These are phyloP conservation scores for Hydrangea macrophylla DNA, from an alignment of 148 eudicot genomes.

Conservation along the genomic window DNA sequence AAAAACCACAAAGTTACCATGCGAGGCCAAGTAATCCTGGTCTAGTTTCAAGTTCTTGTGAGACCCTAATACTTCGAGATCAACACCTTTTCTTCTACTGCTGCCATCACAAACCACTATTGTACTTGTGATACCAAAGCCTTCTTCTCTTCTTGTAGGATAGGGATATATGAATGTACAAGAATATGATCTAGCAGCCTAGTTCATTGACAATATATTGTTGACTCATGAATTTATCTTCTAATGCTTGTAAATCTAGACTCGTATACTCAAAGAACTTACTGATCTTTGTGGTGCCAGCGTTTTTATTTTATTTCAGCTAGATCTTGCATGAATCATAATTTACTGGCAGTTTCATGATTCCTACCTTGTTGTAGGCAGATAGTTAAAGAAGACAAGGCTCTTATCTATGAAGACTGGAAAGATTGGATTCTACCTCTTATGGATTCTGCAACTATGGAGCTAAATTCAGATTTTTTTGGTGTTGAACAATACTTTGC, in stretches of 20 bases:
- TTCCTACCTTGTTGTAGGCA: conserved; percentile 42
- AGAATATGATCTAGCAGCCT: background rate
- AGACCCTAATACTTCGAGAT: no score
- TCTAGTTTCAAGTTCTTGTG: no score
- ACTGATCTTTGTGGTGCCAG: background rate
- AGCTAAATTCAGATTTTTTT: conserved; percentile 59
- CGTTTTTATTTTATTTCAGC: background rate
- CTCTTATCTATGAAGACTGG: conserved; percentile 70
- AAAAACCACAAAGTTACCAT: no score
- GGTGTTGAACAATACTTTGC: conserved; percentile 68
- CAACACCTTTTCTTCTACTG: no score
- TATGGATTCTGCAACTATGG: conserved; percentile 32
- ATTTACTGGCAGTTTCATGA: conserved; percentile 10
- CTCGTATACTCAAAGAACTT: background rate
- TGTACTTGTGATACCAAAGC: no score
- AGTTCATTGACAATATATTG: no score
- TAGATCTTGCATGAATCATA: conserved; percentile 1
- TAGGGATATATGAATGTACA: background rate
- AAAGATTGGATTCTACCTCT: conserved; percentile 74
- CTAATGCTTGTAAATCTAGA: no score
- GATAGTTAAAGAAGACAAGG: conserved; percentile 84
- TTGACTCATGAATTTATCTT: background rate
- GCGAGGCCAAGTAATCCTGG: no score
- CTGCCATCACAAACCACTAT: no score
- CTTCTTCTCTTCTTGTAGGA: no score